Evolutionary conservation across 371 early-diverging fungal species (phyloP), one percentile per base, ranked within the genome.

Genomic region (Mucor circinelloides): DNA sequence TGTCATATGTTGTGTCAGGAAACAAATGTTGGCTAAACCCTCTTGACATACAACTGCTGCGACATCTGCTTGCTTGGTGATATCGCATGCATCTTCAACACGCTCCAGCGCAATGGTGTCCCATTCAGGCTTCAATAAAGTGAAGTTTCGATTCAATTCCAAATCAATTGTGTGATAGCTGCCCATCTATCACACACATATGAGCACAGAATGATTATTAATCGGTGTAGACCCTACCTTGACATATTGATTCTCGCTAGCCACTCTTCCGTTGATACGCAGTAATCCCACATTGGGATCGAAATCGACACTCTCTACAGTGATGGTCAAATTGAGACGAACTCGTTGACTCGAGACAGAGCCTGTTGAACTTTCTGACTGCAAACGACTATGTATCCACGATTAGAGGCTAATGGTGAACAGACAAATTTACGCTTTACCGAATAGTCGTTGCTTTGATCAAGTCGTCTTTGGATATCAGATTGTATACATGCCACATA

Each of bases 401-500:
- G 17, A 10, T 9, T 12, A 44, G n/a, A 19, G 23, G 10, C 12
- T 12, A 25, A 25, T 25, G 25, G 36, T 42, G 6, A 54, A 28
- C 10, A n/a, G 52, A 31, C 7, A 62, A 56, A 25, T 27, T 25
- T 7, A 12, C 4, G 21, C 28, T 32, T 42, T 85, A 94, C 94
- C 97, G 87, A 67, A 96, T 82, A 9, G 98, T 95, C 3, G 93
- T 87, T 9, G 95, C 94, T 70, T 89, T 86, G 58, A 99, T 84
- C 69, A 84, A 81, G 85, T 99, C 99, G 54, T 93, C 95, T 66
- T 87, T 85, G 15, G 87, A 80, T 58, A 99, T 91, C 44, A 99
- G 83, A 78, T 98, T 97, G 84, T 97, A 99, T 31, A 94, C 88
- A 77, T 97, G 96, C 98, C 99, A 99, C 94, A 99, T 95, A 79